Conservation (phyloP, 1,284 basidiomycete species). For the Anthracocystis walkeri region DNA sequence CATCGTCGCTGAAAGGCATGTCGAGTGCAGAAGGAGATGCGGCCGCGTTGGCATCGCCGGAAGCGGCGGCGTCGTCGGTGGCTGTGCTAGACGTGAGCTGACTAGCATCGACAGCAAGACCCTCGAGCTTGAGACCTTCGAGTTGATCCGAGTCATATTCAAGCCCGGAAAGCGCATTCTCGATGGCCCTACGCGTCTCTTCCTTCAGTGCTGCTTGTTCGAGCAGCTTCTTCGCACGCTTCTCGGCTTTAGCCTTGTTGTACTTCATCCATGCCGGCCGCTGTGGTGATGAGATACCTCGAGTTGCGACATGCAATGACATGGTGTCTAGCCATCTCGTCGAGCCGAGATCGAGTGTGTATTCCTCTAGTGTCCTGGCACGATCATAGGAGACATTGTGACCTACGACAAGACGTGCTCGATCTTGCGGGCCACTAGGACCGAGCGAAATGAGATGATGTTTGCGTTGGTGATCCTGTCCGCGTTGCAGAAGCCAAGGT, state of each 20-base stretch:
- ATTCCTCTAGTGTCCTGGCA: slow-evolving; percentile 85
- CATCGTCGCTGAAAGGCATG: slow-evolving; percentile 47
- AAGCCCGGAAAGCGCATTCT: slow-evolving; percentile 50
- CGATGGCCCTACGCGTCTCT: slow-evolving; percentile 51
- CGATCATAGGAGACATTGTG: slow-evolving; percentile 97
- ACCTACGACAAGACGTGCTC: slow-evolving; percentile 81
- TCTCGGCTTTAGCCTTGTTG: slow-evolving; percentile 74
- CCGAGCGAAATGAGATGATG: slow-evolving; percentile 83
- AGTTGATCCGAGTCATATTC: slow-evolving; percentile 51
- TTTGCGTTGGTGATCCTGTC: slow-evolving; percentile 71
- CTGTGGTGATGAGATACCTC: slow-evolving; percentile 94
- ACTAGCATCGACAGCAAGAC: slow-evolving; percentile 23
- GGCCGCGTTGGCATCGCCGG: slow-evolving; percentile 9
- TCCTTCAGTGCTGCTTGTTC: slow-evolving; percentile 68
- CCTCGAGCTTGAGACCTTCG: slow-evolving; percentile 55
- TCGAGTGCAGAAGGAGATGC: slow-evolving; percentile 30
- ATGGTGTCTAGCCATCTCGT: slow-evolving; percentile 95
- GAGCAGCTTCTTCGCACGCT: slow-evolving; percentile 72
- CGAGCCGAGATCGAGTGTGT: slow-evolving; percentile 77
- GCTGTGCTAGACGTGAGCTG: slow-evolving; percentile 8
- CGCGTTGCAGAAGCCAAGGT: slow-evolving; percentile 85
- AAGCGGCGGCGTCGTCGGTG: neutral
- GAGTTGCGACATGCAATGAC: slow-evolving; percentile 91
- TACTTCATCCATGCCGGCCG: slow-evolving; percentile 91
- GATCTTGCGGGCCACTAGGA: slow-evolving; percentile 35